Base-by-base conservation (phyloP, 73 alveolate species). In the Paramecium pentaurelia region DNA sequence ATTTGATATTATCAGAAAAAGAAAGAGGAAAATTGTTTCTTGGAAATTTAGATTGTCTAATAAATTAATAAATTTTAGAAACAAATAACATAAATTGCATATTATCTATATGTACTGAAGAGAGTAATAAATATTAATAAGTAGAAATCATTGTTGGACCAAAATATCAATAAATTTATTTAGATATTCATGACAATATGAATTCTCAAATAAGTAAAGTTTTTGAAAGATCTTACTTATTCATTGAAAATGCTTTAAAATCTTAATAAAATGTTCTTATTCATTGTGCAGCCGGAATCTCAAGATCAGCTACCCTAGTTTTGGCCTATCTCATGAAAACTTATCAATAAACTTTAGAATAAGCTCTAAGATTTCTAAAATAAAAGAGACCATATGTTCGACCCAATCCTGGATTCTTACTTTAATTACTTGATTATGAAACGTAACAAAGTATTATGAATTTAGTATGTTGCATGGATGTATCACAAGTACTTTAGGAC, bases 251-350 rank as follows among this genome's bases (percentile, higher is more conserved):
- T 16, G 60, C 87, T 2, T 40, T 73, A 42, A 73, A 73, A 73
- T 40, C 22, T 38, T 34, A 36, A 25, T 92, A 60, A 32, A 93
- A 93, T 37, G 95, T 95, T 12, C 54, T 95, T 58, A 95, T 95
- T 40, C 98, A 95, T 85, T 95, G 98, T 68, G 91, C 86, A n/a
- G 95, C 93, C 16, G 98, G 98, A 16, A 92, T 88, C 51, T 88
- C 95, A 16, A 64, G 98, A 18, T 77, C 95, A 37, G 96, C 96
- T 0, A 93, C 98, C 0, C 42, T 95, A 22, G 96, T 95, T 8
- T 86, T 88, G 28, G 86, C 93, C n/a, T 95, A 90, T 71, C 16
- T 94, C 11, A 83, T 47, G 87, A 40, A 40, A 38, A 73, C 22
- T 36, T 28, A 14, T 22, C 36, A 83, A 10, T 37, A 37, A 4